Evolutionary conservation across 2,329 filamentous ascomycete genomes (phyloP), one percentile per base, ranked within the genome.

Genomic region (Pseudogymnoascus sp.): DNA sequence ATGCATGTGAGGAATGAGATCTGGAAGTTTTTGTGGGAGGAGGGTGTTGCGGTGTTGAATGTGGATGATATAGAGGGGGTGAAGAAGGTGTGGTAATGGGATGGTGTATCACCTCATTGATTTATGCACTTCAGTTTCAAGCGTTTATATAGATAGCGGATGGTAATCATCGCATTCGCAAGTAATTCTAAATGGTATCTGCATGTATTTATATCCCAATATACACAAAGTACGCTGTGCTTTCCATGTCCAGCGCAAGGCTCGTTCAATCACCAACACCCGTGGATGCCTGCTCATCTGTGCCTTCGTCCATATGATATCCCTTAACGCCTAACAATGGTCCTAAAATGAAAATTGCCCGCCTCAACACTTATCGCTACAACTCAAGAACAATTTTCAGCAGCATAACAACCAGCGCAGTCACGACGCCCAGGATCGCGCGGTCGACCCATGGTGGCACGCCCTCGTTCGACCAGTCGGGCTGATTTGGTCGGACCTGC

Each of bases 381-480:
- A 55, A 55, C 49, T 62, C 61, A 59, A 72, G 63, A 12, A 73
- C 40, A 28, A 85, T 77, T 70, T 84, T 87, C 63, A 84, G 64
- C 21, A 96, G 77, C 79, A 96, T 84, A 21, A 90, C 84, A 3
- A 87, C 77, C 18, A 96, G 77, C 25, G 89, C 79, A 12, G 90
- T 80, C 0, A 90, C 78, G 16, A 96, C 75, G 5, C 85, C 88
- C 21, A 88, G 84, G 67, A 96, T 96, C 38, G 88, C 83, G 66
- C 90, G 85, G 74, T 96, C 93, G 16, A 96, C 80, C 89, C 91
- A 96, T 11, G 86, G 76, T 1, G 87, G 83, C 14, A 90, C 82
- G 1, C 79, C 83, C 28, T 83, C 80, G 61, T 79, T 73, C 63
- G 73, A 70, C 68, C 74, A 55, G 18, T 55, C 28, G 33, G 49